A percentile compares a stretch with the other conserved stretches of the same genome.
Conservation (phyloP, 2,329 filamentous ascomycete species). For the Microdochium bolleyi region DNA sequence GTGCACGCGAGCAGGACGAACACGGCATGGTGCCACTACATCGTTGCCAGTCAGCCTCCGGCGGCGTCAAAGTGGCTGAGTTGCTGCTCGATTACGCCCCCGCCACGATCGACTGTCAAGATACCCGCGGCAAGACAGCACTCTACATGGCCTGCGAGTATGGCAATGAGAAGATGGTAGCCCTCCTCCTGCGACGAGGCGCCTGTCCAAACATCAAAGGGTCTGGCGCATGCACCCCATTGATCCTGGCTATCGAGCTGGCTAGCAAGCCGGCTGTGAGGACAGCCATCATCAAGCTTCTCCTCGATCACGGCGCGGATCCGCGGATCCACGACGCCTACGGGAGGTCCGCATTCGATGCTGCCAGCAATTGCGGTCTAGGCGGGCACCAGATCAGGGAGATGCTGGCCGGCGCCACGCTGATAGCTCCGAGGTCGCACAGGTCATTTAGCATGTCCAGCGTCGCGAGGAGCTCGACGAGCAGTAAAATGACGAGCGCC, state of each 20-base stretch:
- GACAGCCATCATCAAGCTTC: too few species aligned
- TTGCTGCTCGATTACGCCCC: constrained; percentile 12
- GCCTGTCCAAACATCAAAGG: constrained; percentile 16
- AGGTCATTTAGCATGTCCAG: too few species aligned
- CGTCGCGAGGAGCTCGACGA: too few species aligned
- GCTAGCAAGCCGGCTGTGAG: too few species aligned
- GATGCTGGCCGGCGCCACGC: constrained; percentile 3
- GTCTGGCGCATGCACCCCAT: constrained; percentile 2
- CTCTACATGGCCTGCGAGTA: constrained; percentile 19
- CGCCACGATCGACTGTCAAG: neutral
- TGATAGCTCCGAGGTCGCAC: too few species aligned
- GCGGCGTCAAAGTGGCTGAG: constrained; percentile 14
- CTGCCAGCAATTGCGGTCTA: constrained; percentile 12
- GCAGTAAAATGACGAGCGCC: too few species aligned
- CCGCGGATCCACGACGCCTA: constrained; percentile 9
- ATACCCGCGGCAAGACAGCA: constrained; percentile 17
- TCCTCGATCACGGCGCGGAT: constrained; percentile 7
- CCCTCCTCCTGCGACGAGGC: constrained; percentile 9
- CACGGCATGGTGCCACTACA: constrained; percentile 15
- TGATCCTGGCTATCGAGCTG: too few species aligned
- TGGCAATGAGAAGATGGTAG: constrained; percentile 18
- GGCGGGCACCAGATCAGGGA: constrained; percentile 9
- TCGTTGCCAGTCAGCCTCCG: constrained; percentile 13
- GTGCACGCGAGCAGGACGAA: constrained; percentile 9
- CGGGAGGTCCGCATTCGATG: constrained; percentile 10